Base-by-base conservation (phyloP, 2,329 filamentous ascomycete genomes). In the Alternaria ventricosa region DNA sequence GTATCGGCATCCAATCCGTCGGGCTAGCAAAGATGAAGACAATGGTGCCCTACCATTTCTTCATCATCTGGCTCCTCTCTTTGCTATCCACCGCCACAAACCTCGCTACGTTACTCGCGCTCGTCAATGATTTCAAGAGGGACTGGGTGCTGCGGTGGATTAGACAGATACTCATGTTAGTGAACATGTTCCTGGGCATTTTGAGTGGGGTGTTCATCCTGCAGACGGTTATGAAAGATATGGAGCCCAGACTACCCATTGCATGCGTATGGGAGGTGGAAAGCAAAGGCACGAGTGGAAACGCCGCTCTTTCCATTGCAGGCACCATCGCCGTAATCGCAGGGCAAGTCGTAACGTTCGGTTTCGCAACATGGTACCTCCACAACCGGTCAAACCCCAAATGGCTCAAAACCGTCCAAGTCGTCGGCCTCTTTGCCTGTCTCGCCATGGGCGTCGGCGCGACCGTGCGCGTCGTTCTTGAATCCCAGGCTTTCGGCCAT, bases 131-230 rank as follows among this genome's bases (percentile, higher is more conserved):
- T 71, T 90, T 90, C 79, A 87, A 87, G 67, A 81, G 89, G 28
- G 89, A 91, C 77, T 88, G 87, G 87, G 87, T 91, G 0, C 80
- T 91, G 54, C 83, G 88, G 49, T 91, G 88, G 88, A 79, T 91
- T 69, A 83, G 89, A 22, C 88, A 90, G 73, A 79, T 86, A 22
- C 84, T 91, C 68, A 91, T 91, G 88, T 84, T 90, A 63, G 82
- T 87, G 64, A 91, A 90, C 77, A 79, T 91, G 64, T 83, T 82
- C 1, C 83, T 91, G 13, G 87, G 86, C 6, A 85, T 85, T 55
- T 79, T 87, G 4, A 85, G 83, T 33, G 87, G 88, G 8, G 76
- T 88, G 15, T 88, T 87, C 68, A 83, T 90, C 45, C 80, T 90
- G 22, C 82, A 85, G 68, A 83, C 82, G 18, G 87, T 90, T 10